Percentiles rank a stretch among this genome's conserved stretches.
These are phyloP conservation scores for Chenopodium suecicum DNA, from an alignment of 148 eudicot species.

Conservation along the genomic window DNA sequence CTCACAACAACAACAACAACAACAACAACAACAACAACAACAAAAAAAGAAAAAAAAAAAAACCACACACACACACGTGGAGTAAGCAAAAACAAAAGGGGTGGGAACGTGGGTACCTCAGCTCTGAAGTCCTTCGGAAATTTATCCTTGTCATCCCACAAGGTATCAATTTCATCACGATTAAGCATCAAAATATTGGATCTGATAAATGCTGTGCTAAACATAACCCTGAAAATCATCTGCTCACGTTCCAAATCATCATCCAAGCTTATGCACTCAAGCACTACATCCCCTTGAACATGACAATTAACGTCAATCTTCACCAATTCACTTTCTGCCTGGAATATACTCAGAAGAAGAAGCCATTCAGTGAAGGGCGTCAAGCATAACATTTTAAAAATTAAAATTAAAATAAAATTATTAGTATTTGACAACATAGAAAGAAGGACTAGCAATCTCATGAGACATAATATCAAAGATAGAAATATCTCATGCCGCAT, in stretches of 20 bases:
- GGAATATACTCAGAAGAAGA: slow-evolving; percentile 21
- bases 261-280: slow-evolving; percentile 74
- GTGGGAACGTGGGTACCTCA: slow-evolving; percentile 46
- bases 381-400: no score
- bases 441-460: slow-evolving; percentile 2
- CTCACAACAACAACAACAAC: not conserved
- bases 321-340: slow-evolving; percentile 71
- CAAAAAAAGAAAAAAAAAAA: no score
- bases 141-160: slow-evolving; percentile 63
- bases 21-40: no score
- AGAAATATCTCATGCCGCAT: not conserved
- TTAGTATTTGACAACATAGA: not conserved
- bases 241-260: slow-evolving; percentile 57
- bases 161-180: slow-evolving; percentile 69
- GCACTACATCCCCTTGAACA: slow-evolving; percentile 82
- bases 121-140: slow-evolving; percentile 70
- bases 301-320: slow-evolving; percentile 78
- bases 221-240: slow-evolving; percentile 83
- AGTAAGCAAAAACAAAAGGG: not conserved
- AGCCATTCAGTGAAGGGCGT: not conserved
- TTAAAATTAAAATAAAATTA: no score
- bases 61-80: no score
- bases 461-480: slow-evolving; percentile 6
- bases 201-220: slow-evolving; percentile 83
- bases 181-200: slow-evolving; percentile 78